Evolutionary conservation across 2,329 filamentous ascomycete genomes (phyloP), one percentile per base, ranked within the genome.

Genomic region (Fusarium poae): DNA sequence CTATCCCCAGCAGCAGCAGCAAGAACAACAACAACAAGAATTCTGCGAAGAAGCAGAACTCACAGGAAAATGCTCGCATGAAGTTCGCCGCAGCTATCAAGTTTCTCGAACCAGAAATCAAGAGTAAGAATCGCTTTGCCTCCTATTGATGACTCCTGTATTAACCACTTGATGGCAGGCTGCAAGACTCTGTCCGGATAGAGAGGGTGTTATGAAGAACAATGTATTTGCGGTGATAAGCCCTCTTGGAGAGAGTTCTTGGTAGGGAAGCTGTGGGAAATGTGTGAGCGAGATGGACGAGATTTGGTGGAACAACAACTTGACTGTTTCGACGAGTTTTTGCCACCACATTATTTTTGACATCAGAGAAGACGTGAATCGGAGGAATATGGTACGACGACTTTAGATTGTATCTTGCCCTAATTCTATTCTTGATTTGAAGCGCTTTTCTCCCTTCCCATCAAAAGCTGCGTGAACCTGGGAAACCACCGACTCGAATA

Each of bases 181-280:
- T n/a, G n/a, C n/a, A n/a, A n/a, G n/a, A n/a, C n/a, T n/a, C n/a
- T n/a, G n/a, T n/a, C n/a, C n/a, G n/a, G n/a, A n/a, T n/a, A n/a
- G n/a, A n/a, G n/a, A n/a, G n/a, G n/a, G n/a, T n/a, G n/a, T n/a
- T n/a, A n/a, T n/a, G n/a, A n/a, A n/a, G n/a, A 15, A 32, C 18
- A 8, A 32, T 16, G 1, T 12, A 2, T 6, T 12, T 15, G 20
- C 23, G 6, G 6, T 2, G 4, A 23, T 2, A 16, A 4, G 21
- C 3, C 39, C 13, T 16, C 6, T 5, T 9, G 6, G 6, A 5
- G 18, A 37, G 4, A 11, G 5, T 37, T 18, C 10, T 37, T 4
- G 34, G 10, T 11, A 37, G 18, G 6, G 18, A 37, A 5, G 10
- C 6, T 34, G 8, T 34, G 15, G n/a, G 35, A 37, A 16, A 34